Conservation (phyloP, 345 rosid genomes). For the Dipteronia dyeriana region DNA sequence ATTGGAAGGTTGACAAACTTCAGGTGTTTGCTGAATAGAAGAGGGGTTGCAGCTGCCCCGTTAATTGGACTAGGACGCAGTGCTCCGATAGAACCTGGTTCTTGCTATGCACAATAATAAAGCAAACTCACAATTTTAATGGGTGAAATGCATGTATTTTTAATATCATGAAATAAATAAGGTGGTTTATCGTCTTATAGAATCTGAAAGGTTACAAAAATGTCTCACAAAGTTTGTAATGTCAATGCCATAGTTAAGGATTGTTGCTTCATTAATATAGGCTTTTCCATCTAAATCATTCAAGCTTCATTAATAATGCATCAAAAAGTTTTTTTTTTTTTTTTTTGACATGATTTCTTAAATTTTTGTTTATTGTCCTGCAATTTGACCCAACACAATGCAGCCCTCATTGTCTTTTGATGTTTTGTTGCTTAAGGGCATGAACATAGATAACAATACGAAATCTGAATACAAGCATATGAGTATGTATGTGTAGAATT, state of each 20-base stretch:
- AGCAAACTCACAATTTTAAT: neutral
- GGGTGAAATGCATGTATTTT: neutral
- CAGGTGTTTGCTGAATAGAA: conserved; percentile 67
- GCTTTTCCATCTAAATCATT: neutral
- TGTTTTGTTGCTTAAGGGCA: too few species aligned
- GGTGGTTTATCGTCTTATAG: neutral
- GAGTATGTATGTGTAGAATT: neutral
- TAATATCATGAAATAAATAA: neutral
- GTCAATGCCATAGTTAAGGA: neutral
- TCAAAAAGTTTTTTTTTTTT: too few species aligned
- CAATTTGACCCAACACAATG: too few species aligned
- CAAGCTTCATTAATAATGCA: neutral
- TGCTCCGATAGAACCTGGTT: conserved; percentile 59
- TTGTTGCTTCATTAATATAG: neutral
- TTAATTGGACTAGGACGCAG: conserved; percentile 47
- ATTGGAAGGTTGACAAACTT: conserved; percentile 55
- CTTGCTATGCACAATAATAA: conserved; percentile 50
- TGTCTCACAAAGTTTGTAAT: neutral
- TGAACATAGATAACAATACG: too few species aligned
- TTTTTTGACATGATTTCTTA: too few species aligned
- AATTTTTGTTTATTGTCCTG: too few species aligned
- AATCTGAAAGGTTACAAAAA: neutral
- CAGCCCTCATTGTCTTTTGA: too few species aligned
- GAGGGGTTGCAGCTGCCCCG: conserved; percentile 76
- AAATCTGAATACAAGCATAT: too few species aligned